Evolutionary conservation across 2,329 filamentous ascomycete genomes (phyloP).

Genomic region (Fusarium floridanum): DNA sequence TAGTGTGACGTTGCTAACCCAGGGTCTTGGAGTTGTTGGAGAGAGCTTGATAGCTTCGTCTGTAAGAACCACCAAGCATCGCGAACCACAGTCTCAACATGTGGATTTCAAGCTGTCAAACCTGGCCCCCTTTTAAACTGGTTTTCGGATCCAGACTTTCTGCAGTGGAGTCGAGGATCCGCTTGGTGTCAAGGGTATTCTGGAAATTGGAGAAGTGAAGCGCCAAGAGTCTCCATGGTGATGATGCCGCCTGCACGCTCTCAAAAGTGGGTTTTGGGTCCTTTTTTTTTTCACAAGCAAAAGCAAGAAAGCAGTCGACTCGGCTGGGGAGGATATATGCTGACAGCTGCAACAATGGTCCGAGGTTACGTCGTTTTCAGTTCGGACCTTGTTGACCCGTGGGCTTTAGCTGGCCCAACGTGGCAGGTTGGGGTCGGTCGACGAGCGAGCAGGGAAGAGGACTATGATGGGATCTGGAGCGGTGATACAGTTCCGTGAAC

Average conservation of each 20-base stretch:
- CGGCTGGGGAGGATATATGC: neutral
- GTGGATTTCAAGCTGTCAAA: neutral
- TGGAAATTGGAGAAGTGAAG: neutral
- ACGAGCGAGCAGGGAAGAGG: neutral
- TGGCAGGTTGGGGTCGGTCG: neutral
- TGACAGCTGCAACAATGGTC: slow-evolving; percentile 1
- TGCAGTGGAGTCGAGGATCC: neutral
- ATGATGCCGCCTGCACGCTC: neutral
- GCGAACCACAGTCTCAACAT: neutral
- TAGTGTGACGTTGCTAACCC: neutral
- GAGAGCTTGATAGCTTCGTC: neutral
- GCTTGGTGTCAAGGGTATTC: neutral
- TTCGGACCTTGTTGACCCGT: slow-evolving; percentile 2
- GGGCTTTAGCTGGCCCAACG: neutral
- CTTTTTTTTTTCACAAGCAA: neutral
- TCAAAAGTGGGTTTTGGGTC: neutral
- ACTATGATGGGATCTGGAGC: neutral
- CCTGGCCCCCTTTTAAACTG: neutral
- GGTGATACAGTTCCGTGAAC: neutral
- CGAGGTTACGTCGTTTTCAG: slow-evolving; percentile 1
- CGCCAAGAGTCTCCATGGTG: neutral
- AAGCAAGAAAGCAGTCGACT: neutral
- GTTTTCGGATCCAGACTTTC: neutral
- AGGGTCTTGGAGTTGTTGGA: neutral
- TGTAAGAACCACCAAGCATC: neutral